A percentile compares a stretch with the other conserved stretches of the same genome.
These are phyloP conservation scores for Calocera cornea DNA, from an alignment of 768 basidiomycete genomes.

Conservation along the genomic window DNA sequence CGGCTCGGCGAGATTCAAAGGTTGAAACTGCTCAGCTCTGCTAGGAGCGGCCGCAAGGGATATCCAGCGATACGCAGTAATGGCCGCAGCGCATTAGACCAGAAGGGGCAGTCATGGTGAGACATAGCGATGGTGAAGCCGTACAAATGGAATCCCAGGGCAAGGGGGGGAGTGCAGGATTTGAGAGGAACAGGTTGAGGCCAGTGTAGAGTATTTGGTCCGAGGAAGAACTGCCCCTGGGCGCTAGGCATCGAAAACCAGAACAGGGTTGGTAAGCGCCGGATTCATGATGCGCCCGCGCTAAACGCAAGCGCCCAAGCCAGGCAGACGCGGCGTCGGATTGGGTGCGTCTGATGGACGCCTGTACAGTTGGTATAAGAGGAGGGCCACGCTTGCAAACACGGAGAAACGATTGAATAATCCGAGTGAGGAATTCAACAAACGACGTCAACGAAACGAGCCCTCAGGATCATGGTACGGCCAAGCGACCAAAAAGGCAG, in stretches of 20 bases:
- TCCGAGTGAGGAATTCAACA: not conserved
- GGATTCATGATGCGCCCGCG: constrained; percentile 3
- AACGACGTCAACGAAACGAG: not conserved
- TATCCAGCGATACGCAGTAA: not conserved
- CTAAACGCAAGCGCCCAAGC: not conserved
- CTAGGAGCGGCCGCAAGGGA: not conserved
- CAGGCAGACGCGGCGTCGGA: not conserved
- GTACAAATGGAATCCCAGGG: not conserved
- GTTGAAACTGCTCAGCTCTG: not conserved
- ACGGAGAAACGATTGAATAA: not conserved
- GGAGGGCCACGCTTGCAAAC: not conserved
- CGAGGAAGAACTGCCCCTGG: not conserved
- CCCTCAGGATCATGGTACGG: not conserved
- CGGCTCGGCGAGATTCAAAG: not conserved
- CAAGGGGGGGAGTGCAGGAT: not conserved
- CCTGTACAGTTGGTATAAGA: not conserved
- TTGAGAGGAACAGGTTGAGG: not conserved
- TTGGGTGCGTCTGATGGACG: not conserved
- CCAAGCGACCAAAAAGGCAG: not conserved
- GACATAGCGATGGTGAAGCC: not conserved
- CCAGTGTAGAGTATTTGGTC: not conserved
- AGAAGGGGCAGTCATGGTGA: not conserved
- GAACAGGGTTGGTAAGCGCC: not conserved
- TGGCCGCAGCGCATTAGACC: not conserved
- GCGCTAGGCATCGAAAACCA: not conserved